Conservation (phyloP, 1,284 basidiomycete genomes). For the Ustilago cynodontis region DNA sequence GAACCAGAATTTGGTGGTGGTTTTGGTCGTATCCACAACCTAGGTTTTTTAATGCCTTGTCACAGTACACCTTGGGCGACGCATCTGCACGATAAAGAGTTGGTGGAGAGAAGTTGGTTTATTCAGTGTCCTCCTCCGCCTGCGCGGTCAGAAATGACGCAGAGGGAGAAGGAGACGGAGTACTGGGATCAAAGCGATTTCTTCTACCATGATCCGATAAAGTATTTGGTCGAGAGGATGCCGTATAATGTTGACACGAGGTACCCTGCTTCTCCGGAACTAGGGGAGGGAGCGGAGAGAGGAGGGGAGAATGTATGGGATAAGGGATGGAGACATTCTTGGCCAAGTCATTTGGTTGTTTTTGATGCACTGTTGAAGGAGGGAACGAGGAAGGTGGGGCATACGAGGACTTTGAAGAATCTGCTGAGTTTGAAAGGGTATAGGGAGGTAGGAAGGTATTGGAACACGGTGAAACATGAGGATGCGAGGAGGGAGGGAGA, state of each 20-base stretch:
- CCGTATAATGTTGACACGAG: slow-evolving; percentile 76
- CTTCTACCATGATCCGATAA: slow-evolving; percentile 82
- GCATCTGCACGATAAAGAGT: slow-evolving; percentile 77
- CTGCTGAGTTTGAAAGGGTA: slow-evolving; percentile 78
- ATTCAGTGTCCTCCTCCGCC: slow-evolving; percentile 55
- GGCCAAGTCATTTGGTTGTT: slow-evolving; percentile 83
- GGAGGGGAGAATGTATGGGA: slow-evolving; percentile 27
- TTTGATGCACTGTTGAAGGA: slow-evolving; percentile 79
- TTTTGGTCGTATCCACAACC: slow-evolving; percentile 71
- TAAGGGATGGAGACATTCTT: slow-evolving; percentile 76
- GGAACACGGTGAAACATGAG: slow-evolving; percentile 82
- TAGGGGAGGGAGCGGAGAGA: background rate
- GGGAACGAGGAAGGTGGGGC: slow-evolving; percentile 40
- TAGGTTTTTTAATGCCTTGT: slow-evolving; percentile 94
- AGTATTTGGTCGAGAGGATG: slow-evolving; percentile 78
- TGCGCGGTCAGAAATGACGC: slow-evolving; percentile 11
- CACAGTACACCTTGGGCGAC: slow-evolving; percentile 97
- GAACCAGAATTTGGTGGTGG: slow-evolving; percentile 56
- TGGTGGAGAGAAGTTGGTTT: slow-evolving; percentile 54
- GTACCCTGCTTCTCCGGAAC: slow-evolving; percentile 74
- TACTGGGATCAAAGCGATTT: slow-evolving; percentile 86
- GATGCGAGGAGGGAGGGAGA: slow-evolving; percentile 80
- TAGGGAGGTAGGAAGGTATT: slow-evolving; percentile 76
- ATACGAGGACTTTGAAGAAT: slow-evolving; percentile 70
- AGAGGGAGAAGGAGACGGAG: slow-evolving; percentile 34